Base-by-base conservation (phyloP, 2,329 filamentous ascomycete species). In the Arthrobotrys iridis region DNA sequence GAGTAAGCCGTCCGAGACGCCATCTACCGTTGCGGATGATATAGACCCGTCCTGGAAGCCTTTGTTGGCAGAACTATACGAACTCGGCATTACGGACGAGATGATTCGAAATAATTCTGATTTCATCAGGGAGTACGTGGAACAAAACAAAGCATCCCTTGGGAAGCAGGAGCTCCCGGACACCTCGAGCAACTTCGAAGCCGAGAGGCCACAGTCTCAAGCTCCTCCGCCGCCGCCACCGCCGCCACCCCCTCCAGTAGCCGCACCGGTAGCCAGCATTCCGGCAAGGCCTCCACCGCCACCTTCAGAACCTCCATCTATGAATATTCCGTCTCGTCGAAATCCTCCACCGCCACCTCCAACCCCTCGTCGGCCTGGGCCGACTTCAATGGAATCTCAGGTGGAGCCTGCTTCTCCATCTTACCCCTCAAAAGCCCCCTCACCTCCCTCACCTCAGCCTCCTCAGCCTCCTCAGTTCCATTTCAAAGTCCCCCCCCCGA, bases 401-500 rank as follows among this genome's bases (percentile, higher is more conserved):
- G n/a, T 26, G 20, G 67, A 72, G 20, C 67, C 67, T 1, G 57
- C n/a, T 5, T 72, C 67, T 33, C 67, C 67, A 5, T 55, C 55
- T 4, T 35, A 70, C 30, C 33, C 67, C 26, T 24, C 67, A 7
- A 72, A 59, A 41, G 24, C 40, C 37, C 24, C 55, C 35, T 40
- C 65, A 18, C 59, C 65, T n/a, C 26, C 46, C 3, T 43, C 64
- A 30, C 67, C 67, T 41, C 50, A 35, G 11, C 50, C 50, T 13
- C n/a, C n/a, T n/a, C 46, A 65, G 15, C 66, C 73, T 13, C 45
- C 65, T 22, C 70, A 89, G 59, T 88, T 88, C 6, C 87, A 86
- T 79, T 98, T 96, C 84, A 87, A 89, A 77, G 94, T 92, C 6
- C 95, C 95, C 48, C 95, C 95, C 33, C 92, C 94, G 1, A 83